These are phyloP conservation scores for Ceriops decandra DNA, from an alignment of 345 rosid genomes.

Conservation along the genomic window DNA sequence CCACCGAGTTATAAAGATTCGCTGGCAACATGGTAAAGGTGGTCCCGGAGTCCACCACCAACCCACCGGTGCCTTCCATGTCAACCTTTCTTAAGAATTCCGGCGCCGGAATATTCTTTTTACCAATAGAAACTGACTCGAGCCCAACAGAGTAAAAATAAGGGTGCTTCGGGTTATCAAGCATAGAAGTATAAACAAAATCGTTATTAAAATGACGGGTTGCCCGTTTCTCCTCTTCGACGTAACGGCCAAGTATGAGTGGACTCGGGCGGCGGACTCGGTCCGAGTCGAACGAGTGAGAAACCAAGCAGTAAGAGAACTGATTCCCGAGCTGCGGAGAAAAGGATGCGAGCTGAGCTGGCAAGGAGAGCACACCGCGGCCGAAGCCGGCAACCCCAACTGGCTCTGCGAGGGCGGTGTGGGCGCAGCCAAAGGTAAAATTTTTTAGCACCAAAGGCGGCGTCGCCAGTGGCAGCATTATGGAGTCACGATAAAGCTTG, in stretches of 20 bases:
- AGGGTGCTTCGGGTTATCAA: conserved; percentile 76
- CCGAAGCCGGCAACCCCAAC: conserved; percentile 97
- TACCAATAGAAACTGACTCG: conserved; percentile 73
- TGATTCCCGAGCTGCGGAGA: conserved; percentile 70
- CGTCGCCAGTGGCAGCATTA: conserved; percentile 44
- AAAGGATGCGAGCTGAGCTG: conserved; percentile 60
- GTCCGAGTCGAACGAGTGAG: conserved; percentile 83
- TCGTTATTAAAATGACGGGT: conserved; percentile 13
- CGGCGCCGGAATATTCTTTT: conserved; percentile 63
- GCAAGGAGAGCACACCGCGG: conserved; percentile 74
- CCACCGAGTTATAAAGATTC: conserved; percentile 53
- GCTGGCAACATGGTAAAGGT: conserved; percentile 93
- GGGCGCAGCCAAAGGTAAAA: conserved; percentile 90
- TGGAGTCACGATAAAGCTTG: conserved; percentile 48
- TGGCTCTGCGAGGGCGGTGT: conserved; percentile 79
- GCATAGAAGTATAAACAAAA: conserved; percentile 63
- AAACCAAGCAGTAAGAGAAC: conserved; percentile 80
- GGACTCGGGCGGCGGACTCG: conserved; percentile 68
- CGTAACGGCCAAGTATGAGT: conserved; percentile 78
- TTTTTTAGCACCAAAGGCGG: conserved; percentile 43
- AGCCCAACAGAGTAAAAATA: conserved; percentile 84
- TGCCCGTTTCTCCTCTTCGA: conserved; percentile 39
- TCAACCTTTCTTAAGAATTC: conserved; percentile 48
- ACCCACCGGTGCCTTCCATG: conserved; percentile 63
- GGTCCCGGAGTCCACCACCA: conserved; percentile 92